Evolutionary conservation across 441 rosid genomes (phyloP).

Genomic region (California macrophylla): DNA sequence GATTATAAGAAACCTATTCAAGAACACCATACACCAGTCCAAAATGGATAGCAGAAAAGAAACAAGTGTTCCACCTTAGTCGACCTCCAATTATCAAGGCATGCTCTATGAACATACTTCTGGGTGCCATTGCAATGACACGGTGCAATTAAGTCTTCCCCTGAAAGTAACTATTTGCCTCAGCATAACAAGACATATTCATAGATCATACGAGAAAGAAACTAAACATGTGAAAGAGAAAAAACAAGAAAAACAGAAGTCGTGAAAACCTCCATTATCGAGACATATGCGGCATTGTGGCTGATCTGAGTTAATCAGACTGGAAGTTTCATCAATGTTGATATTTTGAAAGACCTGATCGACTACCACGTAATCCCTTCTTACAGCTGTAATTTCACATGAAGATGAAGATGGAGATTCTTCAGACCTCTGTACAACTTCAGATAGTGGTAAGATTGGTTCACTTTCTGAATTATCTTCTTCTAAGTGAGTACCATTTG

Average conservation of each 20-base stretch:
- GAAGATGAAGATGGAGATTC: constrained; percentile 52
- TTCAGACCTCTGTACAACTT: constrained; percentile 32
- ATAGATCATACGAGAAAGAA: background rate
- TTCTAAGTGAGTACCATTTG: constrained; percentile 44
- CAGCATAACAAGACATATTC: constrained; percentile 9
- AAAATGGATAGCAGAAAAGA: constrained; percentile 13
- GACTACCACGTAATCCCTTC: constrained; percentile 34
- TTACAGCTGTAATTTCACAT: constrained; percentile 53
- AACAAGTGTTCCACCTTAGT: constrained; percentile 56
- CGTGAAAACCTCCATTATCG: constrained; percentile 66
- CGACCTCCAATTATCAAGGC: constrained; percentile 98
- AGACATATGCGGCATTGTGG: constrained; percentile 94
- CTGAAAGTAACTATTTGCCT: constrained; percentile 31
- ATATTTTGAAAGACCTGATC: constrained; percentile 42
- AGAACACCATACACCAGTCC: constrained; percentile 10
- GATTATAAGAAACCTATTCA: constrained; percentile 5
- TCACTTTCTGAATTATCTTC: constrained; percentile 59
- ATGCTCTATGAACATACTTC: constrained; percentile 88
- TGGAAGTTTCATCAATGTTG: constrained; percentile 52
- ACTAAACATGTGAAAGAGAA: background rate
- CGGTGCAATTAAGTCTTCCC: constrained; percentile 90
- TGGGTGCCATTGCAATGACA: constrained; percentile 99
- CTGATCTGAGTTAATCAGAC: constrained; percentile 63
- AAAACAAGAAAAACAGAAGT: constrained; percentile 14
- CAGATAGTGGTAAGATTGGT: constrained; percentile 45